Evolutionary conservation across 2,329 filamentous ascomycete genomes (phyloP), one percentile per base, ranked within the genome.

Genomic region (Chrysoporthe cubensis): DNA sequence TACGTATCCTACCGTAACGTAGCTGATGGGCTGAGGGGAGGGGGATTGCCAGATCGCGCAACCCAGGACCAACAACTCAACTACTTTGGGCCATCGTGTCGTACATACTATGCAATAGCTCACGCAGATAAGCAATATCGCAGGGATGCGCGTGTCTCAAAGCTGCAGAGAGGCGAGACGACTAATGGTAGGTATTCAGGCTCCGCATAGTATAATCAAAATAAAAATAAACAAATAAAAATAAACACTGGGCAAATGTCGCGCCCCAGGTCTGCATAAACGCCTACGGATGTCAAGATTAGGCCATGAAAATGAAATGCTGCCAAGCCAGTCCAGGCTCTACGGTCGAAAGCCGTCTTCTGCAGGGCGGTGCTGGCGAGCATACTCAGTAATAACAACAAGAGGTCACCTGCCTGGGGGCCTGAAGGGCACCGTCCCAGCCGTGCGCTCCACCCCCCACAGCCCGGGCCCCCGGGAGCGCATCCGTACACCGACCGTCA

Each of bases 381-480:
- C 6, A 40, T 40, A 40, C 26, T 26, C 26, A 26, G 26, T 26
- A 26, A 26, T 26, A 26, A 26, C 26, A 26, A 26, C 37, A 40
- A 5, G 37, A 46, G 44, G 44, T 13, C 44, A 13, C 11, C 13
- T 14, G 44, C 44, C 44, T 46, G 44, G 18, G 11, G 18, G 44
- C 11, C 44, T 46, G 54, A 7, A 3, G 13, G 32, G 6, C 1
- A 8, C 9, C 18, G n/a, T 18, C 2, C 54, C 59, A 57, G 21
- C 26, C 26, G 16, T 34, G 6, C 21, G 50, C 32, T 37, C 57
- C 57, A 60, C 57, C 48, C 43, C 48, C 14, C 44, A 58, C 52
- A 65, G 61, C 61, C 54, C 57, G 44, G 63, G 48, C 63, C 54
- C 50, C 56, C 54, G 62, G 52, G 26, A 11, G 6, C 11, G 21